Evolutionary conservation across 2,329 filamentous ascomycete species (phyloP).

Genomic region (Paraphoma sp.): DNA sequence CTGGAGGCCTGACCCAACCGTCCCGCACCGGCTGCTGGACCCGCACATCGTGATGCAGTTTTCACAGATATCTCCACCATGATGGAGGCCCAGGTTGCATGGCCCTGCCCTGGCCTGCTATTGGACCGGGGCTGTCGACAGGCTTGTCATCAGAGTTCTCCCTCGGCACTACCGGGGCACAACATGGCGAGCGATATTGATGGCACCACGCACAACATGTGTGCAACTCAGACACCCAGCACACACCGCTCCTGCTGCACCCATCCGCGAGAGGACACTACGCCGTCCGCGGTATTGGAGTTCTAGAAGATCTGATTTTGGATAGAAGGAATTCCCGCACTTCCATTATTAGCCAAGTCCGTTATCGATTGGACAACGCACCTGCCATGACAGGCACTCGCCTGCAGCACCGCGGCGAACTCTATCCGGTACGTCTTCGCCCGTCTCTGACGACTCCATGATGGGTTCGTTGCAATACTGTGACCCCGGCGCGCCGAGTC

Average conservation of each 20-base stretch:
- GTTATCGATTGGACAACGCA: conserved; percentile 30
- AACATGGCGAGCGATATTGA: conserved; percentile 37
- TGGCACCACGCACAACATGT: conserved; percentile 36
- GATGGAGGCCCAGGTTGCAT: conserved; percentile 24
- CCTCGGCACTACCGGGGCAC: conserved; percentile 16
- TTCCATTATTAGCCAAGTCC: conserved; percentile 25
- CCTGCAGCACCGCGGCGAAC: conserved; percentile 11
- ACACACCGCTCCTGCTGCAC: conserved; percentile 40
- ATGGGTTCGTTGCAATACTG: background rate
- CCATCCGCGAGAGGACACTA: conserved; percentile 18
- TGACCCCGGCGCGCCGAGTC: background rate
- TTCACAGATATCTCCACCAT: conserved; percentile 28
- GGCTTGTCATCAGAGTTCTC: conserved; percentile 11
- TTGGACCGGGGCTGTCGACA: conserved; percentile 17
- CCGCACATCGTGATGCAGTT: conserved; percentile 7
- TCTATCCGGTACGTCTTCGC: background rate
- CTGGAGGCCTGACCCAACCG: conserved; percentile 14
- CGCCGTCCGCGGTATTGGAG: conserved; percentile 28
- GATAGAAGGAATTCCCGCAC: conserved; percentile 10
- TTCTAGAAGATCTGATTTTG: conserved; percentile 6
- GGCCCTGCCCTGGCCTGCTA: conserved; percentile 8
- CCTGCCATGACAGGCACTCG: conserved; percentile 12
- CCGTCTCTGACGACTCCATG: conserved; percentile 10
- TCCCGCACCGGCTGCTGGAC: conserved; percentile 16
- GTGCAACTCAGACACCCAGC: conserved; percentile 31